These are phyloP conservation scores for Pyrenophora graminea DNA, from an alignment of 2,329 filamentous ascomycete genomes.

Conservation along the genomic window DNA sequence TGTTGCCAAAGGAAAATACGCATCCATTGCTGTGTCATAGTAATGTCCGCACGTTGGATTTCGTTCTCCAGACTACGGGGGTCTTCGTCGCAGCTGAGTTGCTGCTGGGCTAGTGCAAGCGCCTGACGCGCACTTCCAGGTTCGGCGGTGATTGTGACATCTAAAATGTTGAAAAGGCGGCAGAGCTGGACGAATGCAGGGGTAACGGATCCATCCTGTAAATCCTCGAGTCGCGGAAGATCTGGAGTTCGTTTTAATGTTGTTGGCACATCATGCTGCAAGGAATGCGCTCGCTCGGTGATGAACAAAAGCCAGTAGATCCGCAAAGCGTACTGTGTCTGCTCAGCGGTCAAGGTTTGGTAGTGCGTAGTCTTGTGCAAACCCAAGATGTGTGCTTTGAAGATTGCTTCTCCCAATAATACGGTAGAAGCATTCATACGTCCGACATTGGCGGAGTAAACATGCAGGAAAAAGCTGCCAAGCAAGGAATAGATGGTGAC, in stretches of 20 bases:
- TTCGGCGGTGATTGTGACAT: constrained; percentile 42
- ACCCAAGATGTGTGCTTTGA: constrained; percentile 41
- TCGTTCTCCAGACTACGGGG: constrained; percentile 40
- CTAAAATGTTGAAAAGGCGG: constrained; percentile 41
- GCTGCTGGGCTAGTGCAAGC: constrained; percentile 38
- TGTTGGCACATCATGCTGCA: constrained; percentile 43
- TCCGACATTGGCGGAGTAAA: constrained; percentile 43
- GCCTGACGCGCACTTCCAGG: constrained; percentile 35
- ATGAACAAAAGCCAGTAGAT: constrained; percentile 46
- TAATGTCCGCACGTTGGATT: constrained; percentile 43
- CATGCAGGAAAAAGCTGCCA: constrained; percentile 41
- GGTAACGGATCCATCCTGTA: constrained; percentile 38
- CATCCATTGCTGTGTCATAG: constrained; percentile 47
- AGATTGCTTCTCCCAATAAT: constrained; percentile 39
- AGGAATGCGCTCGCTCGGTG: constrained; percentile 42
- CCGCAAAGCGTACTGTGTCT: constrained; percentile 35
- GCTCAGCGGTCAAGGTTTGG: constrained; percentile 28
- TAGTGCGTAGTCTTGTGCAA: constrained; percentile 36
- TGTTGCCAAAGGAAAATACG: constrained; percentile 45
- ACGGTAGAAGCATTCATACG: constrained; percentile 41
- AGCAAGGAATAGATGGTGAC: constrained; percentile 36
- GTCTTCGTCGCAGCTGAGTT: constrained; percentile 36
- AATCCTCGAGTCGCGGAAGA: constrained; percentile 34
- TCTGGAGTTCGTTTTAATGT: constrained; percentile 37
- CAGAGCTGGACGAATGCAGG: constrained; percentile 43